Percentiles rank a stretch among this genome's conserved stretches.
Conservation (phyloP, 2,329 filamentous ascomycete species). For the Emydomyces testavorans region DNA sequence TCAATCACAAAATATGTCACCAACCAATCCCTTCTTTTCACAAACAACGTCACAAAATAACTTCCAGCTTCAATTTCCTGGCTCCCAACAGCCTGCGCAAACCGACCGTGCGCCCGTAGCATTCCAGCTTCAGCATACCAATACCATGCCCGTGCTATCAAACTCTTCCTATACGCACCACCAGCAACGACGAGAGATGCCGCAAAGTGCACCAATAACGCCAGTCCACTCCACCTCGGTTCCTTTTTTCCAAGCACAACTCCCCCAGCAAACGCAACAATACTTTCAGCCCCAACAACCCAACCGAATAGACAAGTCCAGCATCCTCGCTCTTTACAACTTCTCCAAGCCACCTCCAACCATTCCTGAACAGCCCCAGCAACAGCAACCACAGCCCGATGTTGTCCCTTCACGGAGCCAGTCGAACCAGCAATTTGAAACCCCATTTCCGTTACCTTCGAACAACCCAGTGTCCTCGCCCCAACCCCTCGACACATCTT, state of each 20-base stretch:
- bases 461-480: not conserved
- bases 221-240: constrained; percentile 7
- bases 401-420: constrained; percentile 21
- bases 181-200: constrained; percentile 13
- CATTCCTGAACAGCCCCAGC: constrained; percentile 25
- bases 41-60: constrained; percentile 21
- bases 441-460: constrained; percentile 18
- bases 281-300: constrained; percentile 32
- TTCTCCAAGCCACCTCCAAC: constrained; percentile 30
- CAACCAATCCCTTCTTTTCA: constrained; percentile 30
- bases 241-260: constrained; percentile 15
- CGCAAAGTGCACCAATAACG: constrained; percentile 6
- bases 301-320: constrained; percentile 36
- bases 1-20: constrained; percentile 20
- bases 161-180: constrained; percentile 18
- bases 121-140: constrained; percentile 26
- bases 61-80: constrained; percentile 18
- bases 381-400: constrained; percentile 20
- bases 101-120: constrained; percentile 12
- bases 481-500: not conserved
- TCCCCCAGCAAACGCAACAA: constrained; percentile 17
- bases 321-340: constrained; percentile 39
- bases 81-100: not conserved
- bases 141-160: constrained; percentile 30
- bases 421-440: constrained; percentile 23